phyloP scores from a whole-genome alignment of 1,284 basidiomycete genomes.

The Tilletiopsis washingtonensis region DNA sequence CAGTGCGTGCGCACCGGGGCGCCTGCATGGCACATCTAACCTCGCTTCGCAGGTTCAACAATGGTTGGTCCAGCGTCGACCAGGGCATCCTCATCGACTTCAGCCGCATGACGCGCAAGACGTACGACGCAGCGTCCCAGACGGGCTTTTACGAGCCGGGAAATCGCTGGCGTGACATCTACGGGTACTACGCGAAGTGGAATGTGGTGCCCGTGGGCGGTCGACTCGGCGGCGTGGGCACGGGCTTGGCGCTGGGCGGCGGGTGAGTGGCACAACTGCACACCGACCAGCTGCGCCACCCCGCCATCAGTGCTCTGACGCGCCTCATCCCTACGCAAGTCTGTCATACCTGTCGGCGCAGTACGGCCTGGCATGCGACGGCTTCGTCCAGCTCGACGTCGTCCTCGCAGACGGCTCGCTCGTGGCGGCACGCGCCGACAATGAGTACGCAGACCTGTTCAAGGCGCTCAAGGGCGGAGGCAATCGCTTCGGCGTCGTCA shows the following conservation, averaged over 20 bases:
- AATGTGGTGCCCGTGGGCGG: conserved; percentile 19
- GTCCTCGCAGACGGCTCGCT: conserved; percentile 12
- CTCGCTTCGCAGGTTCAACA: no score
- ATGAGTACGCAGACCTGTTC: conserved; percentile 9
- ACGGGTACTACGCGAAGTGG: conserved; percentile 4
- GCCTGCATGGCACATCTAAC: no score
- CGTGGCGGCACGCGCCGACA: conserved; percentile 5
- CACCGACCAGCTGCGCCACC: no score
- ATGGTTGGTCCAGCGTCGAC: conserved; percentile 13
- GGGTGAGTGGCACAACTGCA: no score
- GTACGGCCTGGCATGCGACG: conserved; percentile 23
- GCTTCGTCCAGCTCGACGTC: conserved; percentile 9
- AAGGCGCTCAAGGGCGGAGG: conserved; percentile 25
- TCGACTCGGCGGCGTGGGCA: conserved; percentile 17
- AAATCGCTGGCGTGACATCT: conserved; percentile 17
- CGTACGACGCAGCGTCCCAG: not conserved
- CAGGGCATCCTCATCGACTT: conserved; percentile 21
- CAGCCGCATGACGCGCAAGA: conserved; percentile 10
- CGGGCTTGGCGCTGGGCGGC: conserved; percentile 22
- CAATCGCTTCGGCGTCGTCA: conserved; percentile 25
- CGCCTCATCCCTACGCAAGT: no score
- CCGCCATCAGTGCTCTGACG: no score
- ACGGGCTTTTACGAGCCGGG: conserved; percentile 15
- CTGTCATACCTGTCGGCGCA: conserved; percentile 14
- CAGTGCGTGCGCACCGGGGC: no score